Conservation (phyloP, 1,139 yeast species). For the Hyphopichia burtonii region DNA sequence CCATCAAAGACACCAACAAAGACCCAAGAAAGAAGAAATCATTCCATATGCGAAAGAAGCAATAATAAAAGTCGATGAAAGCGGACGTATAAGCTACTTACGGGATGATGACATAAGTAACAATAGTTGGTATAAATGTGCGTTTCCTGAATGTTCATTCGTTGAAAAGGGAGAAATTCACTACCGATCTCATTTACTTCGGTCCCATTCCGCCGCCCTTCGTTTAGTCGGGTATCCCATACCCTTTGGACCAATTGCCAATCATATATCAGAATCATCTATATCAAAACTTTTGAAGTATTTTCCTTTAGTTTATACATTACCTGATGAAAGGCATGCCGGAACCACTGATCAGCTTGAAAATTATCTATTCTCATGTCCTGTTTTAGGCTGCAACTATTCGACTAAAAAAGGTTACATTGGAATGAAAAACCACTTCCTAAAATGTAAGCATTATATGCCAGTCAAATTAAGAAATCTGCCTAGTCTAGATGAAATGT, state of each 20-base stretch:
- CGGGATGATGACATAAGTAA: not conserved
- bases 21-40: not conserved
- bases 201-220: slow-evolving; percentile 24
- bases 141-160: slow-evolving; percentile 7
- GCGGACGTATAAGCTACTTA: not conserved
- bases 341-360: not conserved
- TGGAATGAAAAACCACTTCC: slow-evolving; percentile 33
- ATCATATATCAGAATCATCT: not conserved
- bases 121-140: slow-evolving; percentile 17
- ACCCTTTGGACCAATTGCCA: not conserved
- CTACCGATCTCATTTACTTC: slow-evolving; percentile 32
- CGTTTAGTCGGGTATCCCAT: slow-evolving; percentile 35
- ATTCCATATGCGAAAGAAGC: not conserved
- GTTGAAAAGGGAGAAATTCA: not conserved
- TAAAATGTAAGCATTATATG: slow-evolving; percentile 18
- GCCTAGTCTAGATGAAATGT: not conserved
- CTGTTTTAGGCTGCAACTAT: slow-evolving; percentile 42
- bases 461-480: slow-evolving; percentile 7
- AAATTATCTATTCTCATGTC: slow-evolving; percentile 32
- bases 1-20: too few species aligned
- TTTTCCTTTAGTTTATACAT: not conserved
- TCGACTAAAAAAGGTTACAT: slow-evolving; percentile 38
- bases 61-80: not conserved
- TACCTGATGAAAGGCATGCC: not conserved
- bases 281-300: not conserved